Conservation (phyloP, 495 filamentous ascomycete species). For the Viridothelium virens region DNA sequence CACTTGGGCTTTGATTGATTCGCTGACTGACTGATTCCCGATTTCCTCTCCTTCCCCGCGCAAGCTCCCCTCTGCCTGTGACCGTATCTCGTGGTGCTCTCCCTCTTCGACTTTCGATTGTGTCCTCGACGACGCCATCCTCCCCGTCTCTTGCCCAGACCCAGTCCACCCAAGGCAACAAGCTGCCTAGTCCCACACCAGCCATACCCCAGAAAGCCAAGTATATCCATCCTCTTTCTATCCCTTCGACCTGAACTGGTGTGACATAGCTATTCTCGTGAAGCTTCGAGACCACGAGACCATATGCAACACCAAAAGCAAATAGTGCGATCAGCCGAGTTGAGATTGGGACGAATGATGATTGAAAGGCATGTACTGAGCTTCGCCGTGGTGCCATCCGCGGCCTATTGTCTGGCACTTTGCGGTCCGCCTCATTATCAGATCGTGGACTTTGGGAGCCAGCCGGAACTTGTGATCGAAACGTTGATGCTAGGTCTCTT, state of each 20-base stretch:
- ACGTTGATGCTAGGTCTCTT: slow-evolving; percentile 11
- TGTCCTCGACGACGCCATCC: slow-evolving; percentile 31
- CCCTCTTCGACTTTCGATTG: slow-evolving; percentile 5
- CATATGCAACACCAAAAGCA: slow-evolving; percentile 74
- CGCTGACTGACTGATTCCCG: background rate
- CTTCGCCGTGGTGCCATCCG: slow-evolving; percentile 14
- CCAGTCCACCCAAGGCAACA: slow-evolving; percentile 78
- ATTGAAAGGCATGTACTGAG: slow-evolving; percentile 12
- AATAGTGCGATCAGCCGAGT: slow-evolving; percentile 63
- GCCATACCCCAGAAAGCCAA: slow-evolving; percentile 71
- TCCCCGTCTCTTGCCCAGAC: slow-evolving; percentile 40
- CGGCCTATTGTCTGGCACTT: background rate
- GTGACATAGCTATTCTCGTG: slow-evolving; percentile 61
- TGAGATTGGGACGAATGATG: slow-evolving; percentile 34
- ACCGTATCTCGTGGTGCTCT: background rate
- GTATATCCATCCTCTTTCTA: slow-evolving; percentile 60
- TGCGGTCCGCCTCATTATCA: background rate
- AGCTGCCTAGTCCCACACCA: slow-evolving; percentile 65
- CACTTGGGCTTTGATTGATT: background rate
- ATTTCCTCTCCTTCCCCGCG: slow-evolving; percentile 23
- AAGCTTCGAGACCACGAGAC: slow-evolving; percentile 74
- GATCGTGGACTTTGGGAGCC: background rate
- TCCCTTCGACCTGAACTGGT: slow-evolving; percentile 52
- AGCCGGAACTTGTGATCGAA: background rate
- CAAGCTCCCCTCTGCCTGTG: slow-evolving; percentile 9